Conservation (phyloP, 164 flowering plant species). For the Umbellularia californica region DNA sequence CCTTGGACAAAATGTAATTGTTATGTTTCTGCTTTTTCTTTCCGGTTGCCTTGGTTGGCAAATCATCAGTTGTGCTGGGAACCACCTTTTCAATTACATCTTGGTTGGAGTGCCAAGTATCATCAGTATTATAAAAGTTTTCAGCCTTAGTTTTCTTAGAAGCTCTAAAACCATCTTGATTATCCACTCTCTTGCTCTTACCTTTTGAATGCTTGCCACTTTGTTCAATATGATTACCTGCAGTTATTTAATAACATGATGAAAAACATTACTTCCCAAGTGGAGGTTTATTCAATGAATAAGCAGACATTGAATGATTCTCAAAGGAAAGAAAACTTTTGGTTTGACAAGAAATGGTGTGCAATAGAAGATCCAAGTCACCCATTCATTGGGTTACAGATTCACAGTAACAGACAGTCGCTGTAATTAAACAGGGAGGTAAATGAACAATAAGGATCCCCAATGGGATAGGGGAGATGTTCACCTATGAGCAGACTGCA, state of each 20-base stretch:
- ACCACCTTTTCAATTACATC: constrained; percentile 16
- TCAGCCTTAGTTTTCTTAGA: constrained; percentile 63
- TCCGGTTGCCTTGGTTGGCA: constrained; percentile 25
- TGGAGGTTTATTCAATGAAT: background rate
- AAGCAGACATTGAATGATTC: background rate
- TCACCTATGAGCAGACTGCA: too few species aligned
- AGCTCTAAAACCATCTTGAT: constrained; percentile 34
- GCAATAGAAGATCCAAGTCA: background rate
- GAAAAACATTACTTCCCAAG: background rate
- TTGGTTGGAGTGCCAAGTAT: constrained; percentile 34
- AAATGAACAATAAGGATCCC: too few species aligned
- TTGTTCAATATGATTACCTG: constrained; percentile 37
- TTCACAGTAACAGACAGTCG: too few species aligned
- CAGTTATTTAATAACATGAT: background rate
- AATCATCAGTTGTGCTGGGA: constrained; percentile 20
- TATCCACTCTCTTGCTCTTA: constrained; percentile 38
- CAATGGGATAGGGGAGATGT: too few species aligned
- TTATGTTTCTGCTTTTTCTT: constrained; percentile 29
- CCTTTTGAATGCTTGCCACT: constrained; percentile 29
- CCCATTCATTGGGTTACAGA: too few species aligned
- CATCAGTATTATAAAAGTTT: constrained; percentile 23
- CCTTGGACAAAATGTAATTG: constrained; percentile 21
- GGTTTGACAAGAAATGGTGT: background rate
- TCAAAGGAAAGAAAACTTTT: background rate
- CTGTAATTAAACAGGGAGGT: too few species aligned